Evolutionary conservation across 306 rosid species (phyloP), one percentile per base, ranked within the genome.

Genomic region (Ormosia emarginata): DNA sequence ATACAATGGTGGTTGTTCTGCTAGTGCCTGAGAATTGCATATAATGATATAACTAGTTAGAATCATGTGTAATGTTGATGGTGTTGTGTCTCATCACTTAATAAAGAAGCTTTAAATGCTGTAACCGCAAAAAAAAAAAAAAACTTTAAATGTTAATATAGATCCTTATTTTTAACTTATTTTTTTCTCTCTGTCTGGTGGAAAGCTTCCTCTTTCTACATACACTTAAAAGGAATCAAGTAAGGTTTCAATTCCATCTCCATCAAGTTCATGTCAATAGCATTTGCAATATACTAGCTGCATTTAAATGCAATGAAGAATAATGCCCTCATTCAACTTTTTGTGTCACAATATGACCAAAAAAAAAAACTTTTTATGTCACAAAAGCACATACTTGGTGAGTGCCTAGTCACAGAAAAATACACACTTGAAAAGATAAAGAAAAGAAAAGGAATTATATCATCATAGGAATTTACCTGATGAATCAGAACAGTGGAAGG

Each of bases 401-500:
- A 74, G 47, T 40, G 46, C 69, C 34, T 47, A 30, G 78, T 9
- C 13, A 34, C n/a, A 34, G 55, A 49, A 11, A 33, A 47, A 15
- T 37, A 5, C 47, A 46, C n/a, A n/a, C 65, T 30, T 8, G 44
- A 29, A 33, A 53, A 55, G 57, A 79, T 18, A 37, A 33, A 17
- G 79, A 76, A 76, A 61, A 62, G 74, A 53, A 32, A 49, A 37
- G 18, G 13, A 47, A 34, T 43, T 13, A 61, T 64, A 80, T 29
- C 36, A 58, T 55, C 7, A 49, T 29, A 73, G 65, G 36, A 77
- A 49, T 53, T 84, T 52, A 93, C 99, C 98, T 93, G 98, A 88
- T 95, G 99, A 89, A 93, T 88, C 83, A 95, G 86, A 82, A 95
- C 97, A 41, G 99, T 95, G 58, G 99, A 95, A 79, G 97, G 98